Conservation (phyloP, 2,329 filamentous ascomycete genomes). For the Emmonsiellopsis sp. region DNA sequence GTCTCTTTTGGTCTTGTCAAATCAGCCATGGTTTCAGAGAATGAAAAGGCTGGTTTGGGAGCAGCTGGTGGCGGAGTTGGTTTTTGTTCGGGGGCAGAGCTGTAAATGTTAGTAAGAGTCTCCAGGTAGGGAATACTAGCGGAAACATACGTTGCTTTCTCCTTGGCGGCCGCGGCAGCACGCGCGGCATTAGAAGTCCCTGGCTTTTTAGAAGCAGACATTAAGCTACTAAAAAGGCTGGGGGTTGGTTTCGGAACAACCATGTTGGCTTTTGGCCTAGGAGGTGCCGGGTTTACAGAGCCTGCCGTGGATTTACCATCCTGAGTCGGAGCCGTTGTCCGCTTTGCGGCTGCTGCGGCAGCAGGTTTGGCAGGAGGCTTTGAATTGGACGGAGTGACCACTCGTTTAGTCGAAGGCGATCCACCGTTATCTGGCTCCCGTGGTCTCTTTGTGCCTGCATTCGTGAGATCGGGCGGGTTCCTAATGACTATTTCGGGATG, state of each 20-base stretch:
- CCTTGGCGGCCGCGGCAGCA: slow-evolving; percentile 32
- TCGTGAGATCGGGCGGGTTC: slow-evolving; percentile 13
- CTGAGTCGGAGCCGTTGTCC: slow-evolving; percentile 14
- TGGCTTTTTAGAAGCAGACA: slow-evolving; percentile 42
- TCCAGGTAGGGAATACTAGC: neutral
- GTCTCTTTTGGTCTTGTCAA: slow-evolving; percentile 49
- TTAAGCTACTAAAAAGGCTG: slow-evolving; percentile 38
- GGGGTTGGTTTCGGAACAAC: slow-evolving; percentile 33
- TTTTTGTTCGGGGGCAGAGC: slow-evolving; percentile 22
- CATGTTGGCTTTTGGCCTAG: slow-evolving; percentile 31
- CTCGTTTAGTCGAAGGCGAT: slow-evolving; percentile 29
- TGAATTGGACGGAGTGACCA: slow-evolving; percentile 25
- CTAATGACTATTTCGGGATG: slow-evolving; percentile 5
- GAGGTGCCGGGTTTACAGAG: slow-evolving; percentile 11
- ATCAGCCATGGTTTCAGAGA: slow-evolving; percentile 41
- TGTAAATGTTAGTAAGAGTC: slow-evolving; percentile 15
- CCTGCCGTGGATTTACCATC: slow-evolving; percentile 25
- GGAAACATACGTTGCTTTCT: slow-evolving; percentile 22
- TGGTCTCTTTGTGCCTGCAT: slow-evolving; percentile 28
- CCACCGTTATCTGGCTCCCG: slow-evolving; percentile 30
- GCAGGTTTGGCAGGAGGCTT: slow-evolving; percentile 24
- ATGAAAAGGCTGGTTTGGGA: slow-evolving; percentile 38
- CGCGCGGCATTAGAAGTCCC: slow-evolving; percentile 43
- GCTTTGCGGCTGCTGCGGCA: slow-evolving; percentile 19
- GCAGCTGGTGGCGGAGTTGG: slow-evolving; percentile 18